Evolutionary conservation across 306 rosid species (phyloP), one percentile per base, ranked within the genome.

Genomic region (Amphicarpaea edgeworthii): DNA sequence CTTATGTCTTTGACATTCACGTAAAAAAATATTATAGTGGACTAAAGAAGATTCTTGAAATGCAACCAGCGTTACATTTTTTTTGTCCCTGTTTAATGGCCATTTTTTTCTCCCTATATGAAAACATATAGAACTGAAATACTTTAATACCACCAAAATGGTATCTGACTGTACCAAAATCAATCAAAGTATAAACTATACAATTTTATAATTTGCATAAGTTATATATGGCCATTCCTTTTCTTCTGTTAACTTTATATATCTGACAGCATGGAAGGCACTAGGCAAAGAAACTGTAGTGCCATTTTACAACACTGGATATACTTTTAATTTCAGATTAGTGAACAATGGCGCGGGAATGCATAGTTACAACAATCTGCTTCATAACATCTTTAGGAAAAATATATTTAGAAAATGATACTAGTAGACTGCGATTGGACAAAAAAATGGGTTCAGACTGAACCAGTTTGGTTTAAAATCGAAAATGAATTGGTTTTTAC

Each of bases 151-250:
- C 15, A 55, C 37, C 70, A 8, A 41, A 77, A 43, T 77, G 82
- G 32, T 45, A 58, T 68, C 70, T 69, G 82, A 77, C 76, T 68
- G 61, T 77, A 45, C 58, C 3, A 10, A 34, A 40, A 68, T 8
- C 50, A 42, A 57, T 16, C 19, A 54, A 34, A 67, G 19, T 3
- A 76, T 8, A 54, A 69, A 57, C 1, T 43, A 15, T 77, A 26
- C n/a, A 14, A 42, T 77, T 42, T 17, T n/a, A 2, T 26, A 47
- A 23, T 37, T 50, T 41, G 32, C 62, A 50, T 51, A 61, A 14
- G n/a, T n/a, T n/a, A n/a, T 14, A 51, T 37, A 2, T 76, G 51
- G 17, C 40, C 34, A 20, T 34, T 20, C 9, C 12, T 19, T 32
- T 11, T 3, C 9, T 34, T 70, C 40, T 0, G 15, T 51, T 34